Conservation (phyloP, 164 flowering plant genomes). For the Saururus chinensis region DNA sequence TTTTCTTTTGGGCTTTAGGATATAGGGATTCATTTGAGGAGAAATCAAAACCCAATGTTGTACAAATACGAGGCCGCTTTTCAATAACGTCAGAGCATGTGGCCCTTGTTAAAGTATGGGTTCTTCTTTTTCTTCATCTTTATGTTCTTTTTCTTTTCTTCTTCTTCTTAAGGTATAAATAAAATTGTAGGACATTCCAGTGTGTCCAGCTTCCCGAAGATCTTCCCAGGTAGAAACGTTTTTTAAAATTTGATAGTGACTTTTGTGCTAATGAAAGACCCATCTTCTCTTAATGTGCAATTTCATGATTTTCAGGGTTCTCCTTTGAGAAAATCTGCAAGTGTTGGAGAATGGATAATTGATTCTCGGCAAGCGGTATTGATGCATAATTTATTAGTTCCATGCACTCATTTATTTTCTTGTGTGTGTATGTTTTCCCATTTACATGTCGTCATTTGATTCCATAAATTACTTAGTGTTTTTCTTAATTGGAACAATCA, state of each 20-base stretch:
- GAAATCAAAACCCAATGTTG: conserved; percentile 74
- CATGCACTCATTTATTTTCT: no score
- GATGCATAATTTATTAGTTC: conserved; percentile 4
- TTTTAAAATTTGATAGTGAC: not conserved
- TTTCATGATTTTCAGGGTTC: conserved; percentile 50
- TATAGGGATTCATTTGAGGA: conserved; percentile 85
- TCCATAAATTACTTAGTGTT: not conserved
- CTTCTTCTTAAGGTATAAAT: conserved; percentile 23
- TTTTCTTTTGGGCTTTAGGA: conserved; percentile 26
- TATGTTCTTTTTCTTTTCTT: conserved; percentile 2
- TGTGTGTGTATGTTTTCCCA: not conserved
- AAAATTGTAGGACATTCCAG: conserved; percentile 59
- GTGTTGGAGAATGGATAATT: conserved; percentile 85
- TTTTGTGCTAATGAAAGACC: not conserved
- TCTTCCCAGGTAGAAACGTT: conserved; percentile 48
- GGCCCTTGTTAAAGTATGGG: conserved; percentile 77
- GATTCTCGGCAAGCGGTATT: conserved; percentile 63
- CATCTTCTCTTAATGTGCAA: conserved; percentile 1
- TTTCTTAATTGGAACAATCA: not conserved
- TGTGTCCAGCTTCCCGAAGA: conserved; percentile 52
- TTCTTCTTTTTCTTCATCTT: not conserved
- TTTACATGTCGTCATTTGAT: not conserved
- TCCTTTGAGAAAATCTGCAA: conserved; percentile 88
- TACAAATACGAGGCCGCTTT: conserved; percentile 94
- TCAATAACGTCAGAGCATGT: conserved; percentile 96